Base-by-base conservation (phyloP, 306 rosid species). In the Dalbergia cultrata region DNA sequence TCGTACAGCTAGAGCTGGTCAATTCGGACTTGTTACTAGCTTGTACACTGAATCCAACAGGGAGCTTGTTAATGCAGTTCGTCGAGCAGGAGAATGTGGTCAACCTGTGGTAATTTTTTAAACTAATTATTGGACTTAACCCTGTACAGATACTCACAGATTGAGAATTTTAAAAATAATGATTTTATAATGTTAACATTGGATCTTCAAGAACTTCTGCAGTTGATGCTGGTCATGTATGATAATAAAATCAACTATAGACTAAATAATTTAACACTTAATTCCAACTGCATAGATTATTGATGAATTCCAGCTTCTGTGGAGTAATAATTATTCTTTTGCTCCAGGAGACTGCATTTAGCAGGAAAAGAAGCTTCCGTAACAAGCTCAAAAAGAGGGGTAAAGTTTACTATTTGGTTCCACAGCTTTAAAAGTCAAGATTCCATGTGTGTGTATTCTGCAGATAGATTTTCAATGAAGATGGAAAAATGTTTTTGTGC, bases 1-100 rank as follows among this genome's bases (percentile, higher is more conserved):
- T 72, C 93, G 94, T 62, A 95, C 98, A 18, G 99, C 91, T 72
- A 93, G 99, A 89, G 98, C 99, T 54, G 97, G 99, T 84, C 95
- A 90, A 82, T 67, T 76, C 72, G 99, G 99, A 86, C 89, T 91
- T 52, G 96, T 95, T 43, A 87, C 97, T 37, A 90, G 90, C 86
- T 76, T 90, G 88, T 93, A 89, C 81, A 91, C 92, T n/a, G 91
- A 90, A 73, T 87, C 98, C 77, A 93, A 91, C 82, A 74, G 86
- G 62, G 99, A 91, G 77, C 94, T 93, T 71, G 98, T 95, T 64
- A 77, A 87, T 68, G 96, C 93, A 45, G 93, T 93, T 78, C 92
- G 94, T 70, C 85, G n/a, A 61, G 95, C 96, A 52, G 96, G 83
- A 82, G 90, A 95, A 58, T 87, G 84, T 70, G 88, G 84, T 80